Conservation (phyloP, 2,329 filamentous ascomycete genomes). For the Pochonia chlamydosporia region DNA sequence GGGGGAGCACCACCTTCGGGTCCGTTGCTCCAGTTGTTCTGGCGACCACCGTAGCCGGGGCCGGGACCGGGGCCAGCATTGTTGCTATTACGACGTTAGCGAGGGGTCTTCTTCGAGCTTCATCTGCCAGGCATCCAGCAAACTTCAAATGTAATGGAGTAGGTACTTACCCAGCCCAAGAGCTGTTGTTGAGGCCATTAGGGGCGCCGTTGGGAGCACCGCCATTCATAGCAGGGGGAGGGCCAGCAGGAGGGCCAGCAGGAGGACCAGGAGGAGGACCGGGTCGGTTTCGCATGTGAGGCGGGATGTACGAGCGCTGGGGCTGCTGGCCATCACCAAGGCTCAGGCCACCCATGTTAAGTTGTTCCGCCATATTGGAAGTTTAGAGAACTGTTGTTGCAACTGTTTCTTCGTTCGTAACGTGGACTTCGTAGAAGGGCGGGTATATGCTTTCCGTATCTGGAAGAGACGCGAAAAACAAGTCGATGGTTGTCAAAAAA, state of each 20-base stretch:
- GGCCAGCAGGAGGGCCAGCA: conserved; percentile 30
- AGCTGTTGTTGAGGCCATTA: conserved; percentile 39
- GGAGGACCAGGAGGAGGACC: conserved; percentile 6
- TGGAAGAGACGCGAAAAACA: not conserved
- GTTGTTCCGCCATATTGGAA: conserved; percentile 71
- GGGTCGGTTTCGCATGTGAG: conserved; percentile 65
- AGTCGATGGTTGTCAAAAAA: conserved; percentile 13
- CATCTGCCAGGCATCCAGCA: too few relatives aligned
- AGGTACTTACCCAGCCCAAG: conserved; percentile 46
- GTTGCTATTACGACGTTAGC: conserved; percentile 3
- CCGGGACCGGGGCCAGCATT: too few relatives aligned
- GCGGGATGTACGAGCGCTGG: conserved; percentile 72
- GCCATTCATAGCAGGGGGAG: conserved; percentile 23
- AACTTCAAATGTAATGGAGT: not conserved
- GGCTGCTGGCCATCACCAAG: conserved; percentile 41
- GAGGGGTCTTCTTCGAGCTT: not conserved
- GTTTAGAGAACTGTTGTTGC: not conserved
- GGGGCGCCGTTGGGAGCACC: conserved; percentile 17
- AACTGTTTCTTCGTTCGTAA: not conserved
- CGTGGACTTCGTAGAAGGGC: not conserved
- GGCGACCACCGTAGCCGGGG: conserved; percentile 24
- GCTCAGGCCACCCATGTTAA: conserved; percentile 73
- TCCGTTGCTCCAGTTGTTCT: conserved; percentile 27
- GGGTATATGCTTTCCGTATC: not conserved
- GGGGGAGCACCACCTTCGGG: conserved; percentile 11